These are phyloP conservation scores for Botrytis tulipae DNA, from an alignment of 2,329 filamentous ascomycete genomes.

Conservation along the genomic window DNA sequence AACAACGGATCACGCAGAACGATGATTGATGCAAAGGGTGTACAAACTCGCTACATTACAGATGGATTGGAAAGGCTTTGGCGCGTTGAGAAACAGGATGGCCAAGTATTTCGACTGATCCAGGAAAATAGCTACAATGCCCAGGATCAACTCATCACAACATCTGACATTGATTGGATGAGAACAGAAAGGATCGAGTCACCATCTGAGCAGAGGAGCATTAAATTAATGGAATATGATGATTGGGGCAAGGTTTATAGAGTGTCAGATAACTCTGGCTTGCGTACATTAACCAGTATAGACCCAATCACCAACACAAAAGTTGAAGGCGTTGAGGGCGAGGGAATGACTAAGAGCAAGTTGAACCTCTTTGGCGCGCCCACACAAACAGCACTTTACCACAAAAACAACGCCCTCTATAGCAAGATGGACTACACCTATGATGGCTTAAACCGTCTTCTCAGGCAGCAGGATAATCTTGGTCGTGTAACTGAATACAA, in stretches of 20 bases:
- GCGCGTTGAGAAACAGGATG: conserved; percentile 11
- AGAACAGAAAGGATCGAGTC: neutral
- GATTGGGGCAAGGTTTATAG: conserved; percentile 12
- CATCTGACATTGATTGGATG: conserved; percentile 14
- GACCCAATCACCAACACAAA: conserved; percentile 16
- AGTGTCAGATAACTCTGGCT: conserved; percentile 2
- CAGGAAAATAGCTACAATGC: conserved; percentile 15
- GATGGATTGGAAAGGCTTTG: conserved; percentile 12
- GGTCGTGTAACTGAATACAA: conserved; percentile 11
- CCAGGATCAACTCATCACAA: conserved; percentile 5
- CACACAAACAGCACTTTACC: conserved; percentile 3
- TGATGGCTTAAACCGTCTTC: conserved; percentile 6
- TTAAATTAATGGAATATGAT: conserved; percentile 1
- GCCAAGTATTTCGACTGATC: neutral
- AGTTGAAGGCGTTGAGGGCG: conserved; percentile 13
- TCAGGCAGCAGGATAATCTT: conserved; percentile 5
- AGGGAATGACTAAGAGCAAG: conserved; percentile 5
- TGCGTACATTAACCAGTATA: neutral
- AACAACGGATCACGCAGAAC: neutral
- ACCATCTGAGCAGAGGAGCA: neutral
- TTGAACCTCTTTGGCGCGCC: conserved; percentile 14
- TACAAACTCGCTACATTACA: conserved; percentile 14
- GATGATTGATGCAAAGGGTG: neutral
- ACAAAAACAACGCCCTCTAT: neutral
- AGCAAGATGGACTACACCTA: conserved; percentile 20